Evolutionary conservation across 495 filamentous ascomycete species (phyloP), one percentile per base, ranked within the genome.

Genomic region (Podospora pseudopauciseta): DNA sequence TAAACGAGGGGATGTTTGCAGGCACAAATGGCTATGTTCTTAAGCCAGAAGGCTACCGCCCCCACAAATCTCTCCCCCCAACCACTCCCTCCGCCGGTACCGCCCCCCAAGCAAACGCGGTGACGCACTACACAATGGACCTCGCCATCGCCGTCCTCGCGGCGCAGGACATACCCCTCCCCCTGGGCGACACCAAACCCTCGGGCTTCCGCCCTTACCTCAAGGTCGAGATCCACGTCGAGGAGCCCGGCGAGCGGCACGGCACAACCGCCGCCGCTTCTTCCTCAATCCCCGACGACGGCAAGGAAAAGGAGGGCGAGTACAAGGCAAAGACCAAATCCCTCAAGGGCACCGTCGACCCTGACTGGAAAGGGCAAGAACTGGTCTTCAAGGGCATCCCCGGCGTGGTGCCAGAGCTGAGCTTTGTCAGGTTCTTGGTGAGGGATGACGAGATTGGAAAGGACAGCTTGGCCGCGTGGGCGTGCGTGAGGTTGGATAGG

Each of bases 1-100:
- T 97, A 1, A 97, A 97, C 73, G 88, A 93, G 72, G 94, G 87
- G 66, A 94, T 97, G 92, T 98, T 98, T 75, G 84, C 85, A 4
- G 90, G 89, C 13, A 90, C 90, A 2, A 83, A 81, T 4, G 94
- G 94, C 19, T 98, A 92, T 83, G 88, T 95, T 1, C 82, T 95
- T 2, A 98, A 98, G 73, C 94, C 94, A 0, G 75, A 82, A 71
- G 70, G 67, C 60, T 65, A 57, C 61, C 65, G 58, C 61, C 30
- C 18, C 44, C 27, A 15, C 63, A 67, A 39, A 60, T 26, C 58
- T 1, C 54, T 32, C 63, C 4, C 54, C 39, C 23, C 44, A 18
- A 20, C 63, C 49, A 9, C 27, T 6, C 28, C 23, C 32, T 65
- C 67, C 60, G 57, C 58, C 66, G 2, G 32, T 66, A 0, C 28